Evolutionary conservation across 768 basidiomycete species (phyloP).

Genomic region (Cystobasidium onofrii): DNA sequence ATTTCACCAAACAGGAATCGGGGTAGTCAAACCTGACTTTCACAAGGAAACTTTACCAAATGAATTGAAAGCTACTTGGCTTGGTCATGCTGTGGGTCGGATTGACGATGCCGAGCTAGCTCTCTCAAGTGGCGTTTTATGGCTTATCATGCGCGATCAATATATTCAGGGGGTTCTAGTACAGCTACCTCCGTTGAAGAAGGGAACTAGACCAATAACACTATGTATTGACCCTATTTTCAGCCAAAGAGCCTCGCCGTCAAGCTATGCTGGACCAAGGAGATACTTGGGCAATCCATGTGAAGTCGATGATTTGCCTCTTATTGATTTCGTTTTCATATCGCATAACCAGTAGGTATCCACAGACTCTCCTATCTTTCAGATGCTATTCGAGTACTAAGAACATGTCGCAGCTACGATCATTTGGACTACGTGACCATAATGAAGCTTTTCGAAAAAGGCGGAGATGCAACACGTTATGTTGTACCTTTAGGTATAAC

Average conservation of each 20-base stretch:
- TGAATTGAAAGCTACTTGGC: conserved; percentile 28
- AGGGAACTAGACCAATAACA: not conserved
- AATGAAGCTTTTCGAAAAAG: conserved; percentile 45
- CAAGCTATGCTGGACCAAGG: conserved; percentile 16
- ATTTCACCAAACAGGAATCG: not conserved
- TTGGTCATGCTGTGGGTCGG: conserved; percentile 26
- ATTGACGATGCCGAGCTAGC: not conserved
- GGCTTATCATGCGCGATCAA: not conserved
- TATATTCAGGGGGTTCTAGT: conserved; percentile 7
- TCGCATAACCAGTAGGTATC: conserved; percentile 52
- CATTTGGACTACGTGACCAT: conserved; percentile 52
- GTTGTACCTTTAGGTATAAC: conserved; percentile 20
- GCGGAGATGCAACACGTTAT: not conserved
- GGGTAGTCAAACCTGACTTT: conserved; percentile 18
- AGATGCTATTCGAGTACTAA: no score
- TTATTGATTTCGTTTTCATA: conserved; percentile 58
- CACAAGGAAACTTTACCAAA: not conserved
- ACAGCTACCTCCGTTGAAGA: conserved; percentile 2
- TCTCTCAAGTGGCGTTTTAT: not conserved
- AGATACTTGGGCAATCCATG: conserved; percentile 48
- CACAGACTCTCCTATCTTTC: no score
- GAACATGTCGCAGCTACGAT: conserved; percentile 32
- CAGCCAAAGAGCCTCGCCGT: conserved; percentile 17
- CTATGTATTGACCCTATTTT: conserved; percentile 18
- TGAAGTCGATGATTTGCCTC: conserved; percentile 55